Percentiles rank a stretch among this genome's conserved stretches.
phyloP scores from a whole-genome alignment of 371 early-diverging fungal genomes.

The Phascolomyces articulosus region DNA sequence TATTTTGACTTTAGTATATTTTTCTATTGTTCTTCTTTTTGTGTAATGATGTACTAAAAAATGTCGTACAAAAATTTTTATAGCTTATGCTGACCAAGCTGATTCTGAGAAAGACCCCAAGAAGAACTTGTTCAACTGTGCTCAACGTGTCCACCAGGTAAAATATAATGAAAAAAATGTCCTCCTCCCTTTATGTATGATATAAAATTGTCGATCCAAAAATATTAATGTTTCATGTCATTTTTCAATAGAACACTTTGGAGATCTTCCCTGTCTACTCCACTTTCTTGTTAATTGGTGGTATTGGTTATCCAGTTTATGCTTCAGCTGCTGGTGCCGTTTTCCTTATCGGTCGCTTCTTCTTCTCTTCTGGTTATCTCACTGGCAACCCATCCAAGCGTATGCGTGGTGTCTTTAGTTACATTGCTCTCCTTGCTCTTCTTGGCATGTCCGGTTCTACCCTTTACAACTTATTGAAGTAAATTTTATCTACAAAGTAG shows the following conservation, averaged over 20 bases:
- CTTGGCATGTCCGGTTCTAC: slow-evolving; percentile 30
- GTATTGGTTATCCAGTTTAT: slow-evolving; percentile 52
- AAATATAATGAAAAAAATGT: too few relatives aligned
- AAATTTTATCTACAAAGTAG: neutral
- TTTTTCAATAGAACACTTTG: slow-evolving; percentile 34
- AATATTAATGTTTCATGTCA: too few relatives aligned
- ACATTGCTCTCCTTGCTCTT: slow-evolving; percentile 42
- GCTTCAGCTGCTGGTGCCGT: slow-evolving; percentile 49
- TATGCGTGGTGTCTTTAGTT: slow-evolving; percentile 22
- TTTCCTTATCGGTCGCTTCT: slow-evolving; percentile 52
- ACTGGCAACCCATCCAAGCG: slow-evolving; percentile 63
- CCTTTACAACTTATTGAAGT: slow-evolving; percentile 20
- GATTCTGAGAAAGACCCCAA: slow-evolving; percentile 60
- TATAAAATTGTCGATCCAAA: neutral
- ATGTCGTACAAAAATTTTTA: neutral
- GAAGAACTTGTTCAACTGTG: slow-evolving; percentile 68
- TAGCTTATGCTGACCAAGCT: slow-evolving; percentile 59
- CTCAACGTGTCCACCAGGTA: slow-evolving; percentile 70
- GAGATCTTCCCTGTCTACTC: slow-evolving; percentile 40
- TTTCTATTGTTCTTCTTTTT: neutral
- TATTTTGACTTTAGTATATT: neutral
- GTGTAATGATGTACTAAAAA: neutral
- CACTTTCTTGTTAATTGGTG: slow-evolving; percentile 42
- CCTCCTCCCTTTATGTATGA: too few relatives aligned
- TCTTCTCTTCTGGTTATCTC: slow-evolving; percentile 56